These are phyloP conservation scores for Erodium trifolium DNA, from an alignment of 441 rosid genomes.

Conservation along the genomic window DNA sequence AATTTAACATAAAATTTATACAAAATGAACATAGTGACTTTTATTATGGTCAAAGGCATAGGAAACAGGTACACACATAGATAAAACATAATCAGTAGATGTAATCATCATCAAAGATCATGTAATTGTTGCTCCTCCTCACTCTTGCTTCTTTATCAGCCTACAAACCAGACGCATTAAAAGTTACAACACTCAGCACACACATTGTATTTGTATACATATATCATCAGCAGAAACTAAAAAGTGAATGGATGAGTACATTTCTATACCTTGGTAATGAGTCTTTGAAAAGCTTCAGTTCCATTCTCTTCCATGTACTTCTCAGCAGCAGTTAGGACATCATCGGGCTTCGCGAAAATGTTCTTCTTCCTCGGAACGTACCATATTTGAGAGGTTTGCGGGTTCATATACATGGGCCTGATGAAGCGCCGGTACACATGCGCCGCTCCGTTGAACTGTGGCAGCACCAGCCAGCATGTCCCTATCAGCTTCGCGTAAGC, in stretches of 20 bases:
- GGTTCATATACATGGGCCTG: conserved; percentile 15
- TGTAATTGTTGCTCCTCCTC: conserved; percentile 39
- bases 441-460: conserved; percentile 20
- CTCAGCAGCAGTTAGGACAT: conserved; percentile 18
- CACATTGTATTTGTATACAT: too few species aligned
- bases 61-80: not conserved
- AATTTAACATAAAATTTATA: too few species aligned
- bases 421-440: conserved; percentile 16
- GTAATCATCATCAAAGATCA: conserved; percentile 59
- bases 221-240: too few species aligned
- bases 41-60: too few species aligned
- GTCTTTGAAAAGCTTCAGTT: conserved; percentile 17
- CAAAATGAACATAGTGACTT: too few species aligned
- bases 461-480: conserved; percentile 20
- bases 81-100: conserved; percentile 28
- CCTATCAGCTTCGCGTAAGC: conserved; percentile 19
- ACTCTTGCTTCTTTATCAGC: conserved; percentile 48
- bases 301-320: conserved; percentile 19
- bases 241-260: too few species aligned
- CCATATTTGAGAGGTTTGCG: conserved; percentile 16
- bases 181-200: not conserved
- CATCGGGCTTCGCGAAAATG: conserved; percentile 15
- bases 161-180: conserved; percentile 31
- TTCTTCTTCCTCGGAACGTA: conserved; percentile 14
- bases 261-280: conserved; percentile 13